phyloP scores from a whole-genome alignment of 345 rosid genomes.

The Arabidopsis thaliana region TAIR10.1 NC_003074.8:3719001-3719500 shows the following conservation, averaged over 20 bases:
- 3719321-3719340: constrained; percentile 58
- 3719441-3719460: constrained; percentile 74
- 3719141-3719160: neutral
- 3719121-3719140: constrained; percentile 29
- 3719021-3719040: constrained; percentile 16
- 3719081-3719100: neutral
- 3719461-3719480: constrained; percentile 57
- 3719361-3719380: neutral
- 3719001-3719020: neutral
- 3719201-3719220: constrained; percentile 54
- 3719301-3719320: constrained; percentile 46
- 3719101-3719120: constrained; percentile 5
- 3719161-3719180: constrained; percentile 8
- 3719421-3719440: constrained; percentile 69
- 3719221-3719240: constrained; percentile 65
- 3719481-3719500: constrained; percentile 58
- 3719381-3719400: neutral
- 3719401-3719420: neutral
- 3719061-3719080: neutral
- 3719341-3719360: constrained; percentile 56
- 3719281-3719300: constrained; percentile 57
- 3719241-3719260: constrained; percentile 69
- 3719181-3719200: constrained; percentile 73
- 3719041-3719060: neutral
- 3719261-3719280: constrained; percentile 57